These are phyloP conservation scores for Melanogaster broomeanus DNA, from an alignment of 768 basidiomycete species.

Conservation along the genomic window DNA sequence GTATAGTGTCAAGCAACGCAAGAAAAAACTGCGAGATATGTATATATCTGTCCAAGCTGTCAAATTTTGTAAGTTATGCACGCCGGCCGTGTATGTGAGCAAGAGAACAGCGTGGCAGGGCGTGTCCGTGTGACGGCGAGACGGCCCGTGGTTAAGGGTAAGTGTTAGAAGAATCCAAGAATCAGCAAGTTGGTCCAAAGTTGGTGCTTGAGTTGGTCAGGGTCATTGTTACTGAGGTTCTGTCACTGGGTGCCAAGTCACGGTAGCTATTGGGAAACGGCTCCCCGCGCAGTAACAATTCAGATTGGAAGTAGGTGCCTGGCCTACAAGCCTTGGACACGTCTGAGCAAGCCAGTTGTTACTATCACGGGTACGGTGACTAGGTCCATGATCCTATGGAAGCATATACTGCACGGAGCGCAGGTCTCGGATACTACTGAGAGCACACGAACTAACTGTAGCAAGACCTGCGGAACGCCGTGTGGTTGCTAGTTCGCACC, in stretches of 20 bases:
- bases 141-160: neutral
- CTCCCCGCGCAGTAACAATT: no score
- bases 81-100: conserved; percentile 21
- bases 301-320: no score
- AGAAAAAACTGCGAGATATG: conserved; percentile 2
- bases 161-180: neutral
- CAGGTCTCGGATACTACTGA: neutral
- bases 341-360: neutral
- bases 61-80: conserved; percentile 16
- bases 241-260: neutral
- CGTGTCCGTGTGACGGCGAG: conserved; percentile 23
- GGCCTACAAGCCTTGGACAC: no score
- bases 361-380: no score
- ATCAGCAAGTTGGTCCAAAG: no score
- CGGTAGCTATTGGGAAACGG: no score
- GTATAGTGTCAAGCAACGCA: conserved; percentile 5
- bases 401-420: no score
- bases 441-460: neutral
- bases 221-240: no score
- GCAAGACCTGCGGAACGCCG: no score
- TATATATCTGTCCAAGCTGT: neutral
- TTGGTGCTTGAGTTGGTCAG: no score
- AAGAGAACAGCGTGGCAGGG: conserved; percentile 15
- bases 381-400: no score
- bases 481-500: neutral